Evolutionary conservation across 2,329 filamentous ascomycete species (phyloP), one percentile per base, ranked within the genome.

Genomic region (Bipolaris sorokiniana): DNA sequence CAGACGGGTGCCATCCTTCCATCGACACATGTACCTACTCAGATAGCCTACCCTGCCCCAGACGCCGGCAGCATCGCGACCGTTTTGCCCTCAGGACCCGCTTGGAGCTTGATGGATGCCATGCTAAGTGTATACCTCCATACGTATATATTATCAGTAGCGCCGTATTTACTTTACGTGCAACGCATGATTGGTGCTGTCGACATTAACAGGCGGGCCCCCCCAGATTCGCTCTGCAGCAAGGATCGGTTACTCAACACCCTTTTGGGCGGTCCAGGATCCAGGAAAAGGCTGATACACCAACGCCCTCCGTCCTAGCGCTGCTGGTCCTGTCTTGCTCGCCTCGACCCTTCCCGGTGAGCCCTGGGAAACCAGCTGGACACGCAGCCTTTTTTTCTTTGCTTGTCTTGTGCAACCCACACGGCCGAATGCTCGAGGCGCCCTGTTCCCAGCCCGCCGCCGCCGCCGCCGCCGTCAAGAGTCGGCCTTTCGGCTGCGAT

Each of bases 171-270:
- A 37, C 33, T 59, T 34, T 58, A 42, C 40, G 15, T 28, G 16
- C 22, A 13, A 50, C 41, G 28, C 42, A 28, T 48, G 34, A 66
- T 67, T 68, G 61, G 63, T 31, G 50, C 46, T 42, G 47, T n/a
- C 40, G 45, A 54, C 38, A 62, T 65, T 64, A 70, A 64, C 60
- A 63, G 62, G 63, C 63, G 60, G 51, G 28, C 28, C 28, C 28
- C 52, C 48, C 58, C 55, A 62, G 47, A 57, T 57, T 55, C 57
- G 53, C 56, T 45, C 42, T 45, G 44, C 46, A 50, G 46, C 65
- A 64, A 60, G 68, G 62, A 65, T 68, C 58, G 65, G 68, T 58
- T 54, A 51, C 49, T 59, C 38, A 61, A 63, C 41, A 54, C 56
- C 41, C 63, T 58, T 58, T 46, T 51, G 50, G 56, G 54, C 57